Conservation (phyloP, 148 eudicot genomes). For the Spergularia marina region DNA sequence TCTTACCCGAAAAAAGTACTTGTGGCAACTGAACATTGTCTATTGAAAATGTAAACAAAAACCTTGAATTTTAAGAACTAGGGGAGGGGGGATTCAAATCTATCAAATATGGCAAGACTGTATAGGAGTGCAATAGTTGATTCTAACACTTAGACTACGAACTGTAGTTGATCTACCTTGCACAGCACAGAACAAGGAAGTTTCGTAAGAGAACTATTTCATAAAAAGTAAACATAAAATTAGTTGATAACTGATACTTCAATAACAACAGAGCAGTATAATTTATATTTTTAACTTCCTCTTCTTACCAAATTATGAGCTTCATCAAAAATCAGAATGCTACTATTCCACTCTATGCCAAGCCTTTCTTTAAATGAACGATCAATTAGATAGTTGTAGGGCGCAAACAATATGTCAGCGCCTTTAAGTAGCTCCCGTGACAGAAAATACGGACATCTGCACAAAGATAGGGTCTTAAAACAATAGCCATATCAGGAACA, state of each 20-base stretch:
- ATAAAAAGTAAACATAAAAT: background rate
- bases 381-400: constrained; percentile 97
- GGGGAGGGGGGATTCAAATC: background rate
- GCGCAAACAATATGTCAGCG: constrained; percentile 91
- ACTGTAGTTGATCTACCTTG: background rate
- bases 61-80: background rate
- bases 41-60: background rate
- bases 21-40: background rate
- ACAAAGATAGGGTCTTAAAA: constrained; percentile 12
- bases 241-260: background rate
- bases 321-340: constrained; percentile 92
- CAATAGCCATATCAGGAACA: background rate
- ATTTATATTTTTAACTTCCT: background rate
- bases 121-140: background rate
- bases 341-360: constrained; percentile 67
- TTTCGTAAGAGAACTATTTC: background rate
- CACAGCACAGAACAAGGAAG: background rate
- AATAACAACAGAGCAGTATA: background rate
- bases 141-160: background rate
- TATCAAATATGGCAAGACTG: background rate
- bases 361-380: constrained; percentile 55
- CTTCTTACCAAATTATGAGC: constrained; percentile 92
- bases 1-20: background rate
- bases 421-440: constrained; percentile 86
- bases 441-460: constrained; percentile 92